Conservation (phyloP, 139 green algal species). For the Chlamydomonas schloesseri region DNA sequence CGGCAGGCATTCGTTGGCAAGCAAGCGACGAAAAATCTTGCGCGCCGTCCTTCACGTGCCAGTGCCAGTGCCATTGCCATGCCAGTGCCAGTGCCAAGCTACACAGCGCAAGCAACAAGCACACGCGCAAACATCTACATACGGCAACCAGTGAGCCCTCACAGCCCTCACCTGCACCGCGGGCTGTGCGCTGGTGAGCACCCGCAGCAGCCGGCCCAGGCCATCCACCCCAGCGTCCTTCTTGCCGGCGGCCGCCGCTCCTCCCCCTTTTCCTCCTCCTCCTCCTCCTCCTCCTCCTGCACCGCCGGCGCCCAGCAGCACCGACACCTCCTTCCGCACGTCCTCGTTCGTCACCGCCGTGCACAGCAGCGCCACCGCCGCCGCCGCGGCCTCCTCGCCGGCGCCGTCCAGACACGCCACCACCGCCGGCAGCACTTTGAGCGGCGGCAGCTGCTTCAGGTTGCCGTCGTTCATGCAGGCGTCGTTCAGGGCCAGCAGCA, state of each 20-base stretch:
- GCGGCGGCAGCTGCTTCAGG: constrained; percentile 45
- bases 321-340: constrained; percentile 52
- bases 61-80: no score
- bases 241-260: no score
- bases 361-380: constrained; percentile 56
- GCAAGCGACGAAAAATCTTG: not conserved
- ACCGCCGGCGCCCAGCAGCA: constrained; percentile 16
- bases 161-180: constrained; percentile 13
- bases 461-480: constrained; percentile 65
- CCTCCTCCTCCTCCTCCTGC: no score
- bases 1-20: not conserved
- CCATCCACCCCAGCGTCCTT: not conserved
- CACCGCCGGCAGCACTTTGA: constrained; percentile 27
- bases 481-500: constrained; percentile 48
- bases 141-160: no score
- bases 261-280: no score
- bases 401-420: constrained; percentile 1
- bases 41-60: no score
- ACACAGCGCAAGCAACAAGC: no score
- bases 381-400: not conserved
- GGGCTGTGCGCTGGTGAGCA: constrained; percentile 35
- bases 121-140: no score
- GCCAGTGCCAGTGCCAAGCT: no score
- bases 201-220: constrained; percentile 30
- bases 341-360: constrained; percentile 49